Base-by-base conservation (phyloP, 2,329 filamentous ascomycete species). In the Fusarium anguioides region DNA sequence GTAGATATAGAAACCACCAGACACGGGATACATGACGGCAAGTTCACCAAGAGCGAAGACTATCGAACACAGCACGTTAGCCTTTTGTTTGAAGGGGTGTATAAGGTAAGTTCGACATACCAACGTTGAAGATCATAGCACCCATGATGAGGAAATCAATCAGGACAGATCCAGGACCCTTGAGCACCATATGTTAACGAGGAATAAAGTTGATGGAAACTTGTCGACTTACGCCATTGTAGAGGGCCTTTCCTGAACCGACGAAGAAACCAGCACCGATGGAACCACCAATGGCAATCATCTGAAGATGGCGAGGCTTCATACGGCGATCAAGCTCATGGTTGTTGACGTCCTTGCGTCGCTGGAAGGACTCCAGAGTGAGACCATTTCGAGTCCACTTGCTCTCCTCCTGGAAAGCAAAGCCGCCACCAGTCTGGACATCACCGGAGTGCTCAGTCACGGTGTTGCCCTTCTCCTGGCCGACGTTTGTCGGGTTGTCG, bases 241-340 rank as follows among this genome's bases (percentile, higher is more conserved):
- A 72, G 12, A 88, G 79, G 44, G 86, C 86, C 69, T 78, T 75
- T 72, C 86, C 86, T 51, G 85, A 87, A 71, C 86, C 85, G 72
- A 88, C 86, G 75, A 88, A 88, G 80, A 88, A 87, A 78, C 86
- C 86, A 74, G 86, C 86, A 76, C 86, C 86, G 60, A 88, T 88
- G 29, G 85, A 86, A 58, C 86, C 86, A 74, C 85, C 85, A 48
- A 88, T 87, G 70, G 85, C 84, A 77, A 88, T 88, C 86, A 88
- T 87, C 76, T 88, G 84, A 70, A 88, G 77, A 77, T 88, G 86
- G 66, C 86, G 83, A 46, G 80, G 79, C 78, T 85, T 84, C 80
- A 88, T 84, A 68, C 78, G 75, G 47, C 79, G 78, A 68, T 83
- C 80, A 18, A 83, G 75, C 69, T 82, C 71, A 36, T 64, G 14